Conservation (phyloP, 2,329 filamentous ascomycete genomes). For the Xylariomycetidae sp. region DNA sequence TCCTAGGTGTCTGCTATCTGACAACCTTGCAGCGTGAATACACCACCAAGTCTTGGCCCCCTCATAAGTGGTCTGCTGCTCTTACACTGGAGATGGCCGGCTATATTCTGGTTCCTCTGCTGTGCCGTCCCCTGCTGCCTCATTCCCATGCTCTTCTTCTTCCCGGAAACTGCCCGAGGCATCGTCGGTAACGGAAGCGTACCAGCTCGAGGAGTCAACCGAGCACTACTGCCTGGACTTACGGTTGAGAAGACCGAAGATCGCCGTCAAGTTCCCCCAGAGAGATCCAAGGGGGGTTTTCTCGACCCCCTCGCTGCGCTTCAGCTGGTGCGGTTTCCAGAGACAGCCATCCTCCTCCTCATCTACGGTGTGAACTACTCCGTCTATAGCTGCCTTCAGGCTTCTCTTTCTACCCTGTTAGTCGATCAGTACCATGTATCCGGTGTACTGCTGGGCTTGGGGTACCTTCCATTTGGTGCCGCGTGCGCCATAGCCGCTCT, state of each 20-base stretch:
- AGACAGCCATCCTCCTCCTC: conserved; percentile 2
- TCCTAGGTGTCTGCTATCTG: not conserved
- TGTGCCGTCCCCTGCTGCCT: conserved; percentile 1
- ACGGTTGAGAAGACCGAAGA: not conserved
- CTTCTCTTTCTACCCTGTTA: conserved; percentile 8
- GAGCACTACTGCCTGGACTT: not conserved
- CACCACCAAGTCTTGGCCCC: conserved; percentile 4
- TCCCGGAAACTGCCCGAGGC: conserved; percentile 3
- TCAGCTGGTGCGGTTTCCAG: conserved; percentile 1
- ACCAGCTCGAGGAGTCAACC: not conserved
- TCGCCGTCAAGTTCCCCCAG: not conserved
- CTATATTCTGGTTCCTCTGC: conserved; percentile 10
- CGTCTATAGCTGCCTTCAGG: conserved; percentile 10
- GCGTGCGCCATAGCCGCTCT: conserved; percentile 7
- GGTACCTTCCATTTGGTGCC: conserved; percentile 10
- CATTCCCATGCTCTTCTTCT: conserved; percentile 3
- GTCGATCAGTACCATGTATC: conserved; percentile 5
- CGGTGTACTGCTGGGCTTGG: conserved; percentile 5
- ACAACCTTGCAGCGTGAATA: conserved; percentile 3
- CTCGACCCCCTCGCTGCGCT: conserved; percentile 2
- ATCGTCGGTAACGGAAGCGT: conserved; percentile 6
- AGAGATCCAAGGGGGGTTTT: not conserved
- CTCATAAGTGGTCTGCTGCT: conserved; percentile 7
- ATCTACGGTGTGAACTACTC: conserved; percentile 6
- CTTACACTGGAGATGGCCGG: conserved; percentile 4